Percentiles rank a stretch among this genome's conserved stretches.
phyloP scores from a whole-genome alignment of 2,329 filamentous ascomycete species.

The Pseudogymnoascus pannorum region DNA sequence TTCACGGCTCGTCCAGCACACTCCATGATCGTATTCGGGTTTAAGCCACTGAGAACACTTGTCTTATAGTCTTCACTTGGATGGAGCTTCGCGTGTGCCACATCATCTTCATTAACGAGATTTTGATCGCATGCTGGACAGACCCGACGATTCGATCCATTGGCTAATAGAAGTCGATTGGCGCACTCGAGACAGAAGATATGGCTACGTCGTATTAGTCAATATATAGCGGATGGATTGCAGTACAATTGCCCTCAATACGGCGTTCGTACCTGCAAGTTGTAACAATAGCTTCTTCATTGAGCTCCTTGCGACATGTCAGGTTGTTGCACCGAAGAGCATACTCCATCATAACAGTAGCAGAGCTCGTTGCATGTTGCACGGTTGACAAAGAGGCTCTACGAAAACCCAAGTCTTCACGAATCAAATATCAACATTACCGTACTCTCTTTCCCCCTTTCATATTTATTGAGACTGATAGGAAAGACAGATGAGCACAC shows the following conservation, averaged over 20 bases:
- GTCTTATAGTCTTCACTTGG: constrained; percentile 88
- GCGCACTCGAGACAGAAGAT: constrained; percentile 78
- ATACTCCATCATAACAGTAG: constrained; percentile 55
- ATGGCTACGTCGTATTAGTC: constrained; percentile 48
- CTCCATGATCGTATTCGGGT: constrained; percentile 76
- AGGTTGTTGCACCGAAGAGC: constrained; percentile 71
- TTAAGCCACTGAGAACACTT: constrained; percentile 73
- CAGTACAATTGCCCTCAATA: constrained; percentile 11
- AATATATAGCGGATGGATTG: not conserved
- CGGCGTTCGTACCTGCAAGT: constrained; percentile 71
- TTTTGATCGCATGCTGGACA: constrained; percentile 72
- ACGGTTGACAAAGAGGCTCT: not conserved
- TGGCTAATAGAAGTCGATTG: constrained; percentile 52
- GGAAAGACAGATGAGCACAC: not conserved
- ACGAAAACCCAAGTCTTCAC: not conserved
- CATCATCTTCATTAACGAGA: constrained; percentile 67
- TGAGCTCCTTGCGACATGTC: constrained; percentile 64
- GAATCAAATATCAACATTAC: not conserved
- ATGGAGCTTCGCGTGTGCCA: constrained; percentile 61
- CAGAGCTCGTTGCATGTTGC: not conserved
- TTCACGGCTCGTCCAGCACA: constrained; percentile 70
- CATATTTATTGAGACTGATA: not conserved
- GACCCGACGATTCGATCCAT: constrained; percentile 34
- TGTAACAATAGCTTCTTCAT: constrained; percentile 70
- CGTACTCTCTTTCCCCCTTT: not conserved